Base-by-base conservation (phyloP, 2,329 filamentous ascomycete species). In the Parascedosporium putredinis region DNA sequence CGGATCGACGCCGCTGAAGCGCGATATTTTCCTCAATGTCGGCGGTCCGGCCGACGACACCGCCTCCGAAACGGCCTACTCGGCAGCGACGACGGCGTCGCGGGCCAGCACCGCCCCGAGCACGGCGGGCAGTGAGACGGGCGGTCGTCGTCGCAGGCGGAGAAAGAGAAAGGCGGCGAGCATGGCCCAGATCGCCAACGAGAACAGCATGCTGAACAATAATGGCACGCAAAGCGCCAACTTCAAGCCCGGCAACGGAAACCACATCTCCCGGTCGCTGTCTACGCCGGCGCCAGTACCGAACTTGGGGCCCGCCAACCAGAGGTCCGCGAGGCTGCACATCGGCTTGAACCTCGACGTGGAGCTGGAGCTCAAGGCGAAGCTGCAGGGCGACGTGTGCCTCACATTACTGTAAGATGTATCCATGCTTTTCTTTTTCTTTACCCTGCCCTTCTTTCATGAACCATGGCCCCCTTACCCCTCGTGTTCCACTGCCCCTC, bases 341-440 rank as follows among this genome's bases (percentile, higher is more conserved):
- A 65, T 88, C 29, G 85, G 88, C 61, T 69, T 88, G 51, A 88
- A 89, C 64, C 66, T 89, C 46, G 84, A 89, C 58, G 74, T 88
- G 45, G 84, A 89, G 66, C 81, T 89, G 54, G 81, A 88, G 65
- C 69, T 89, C 49, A 88, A 88, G 71, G 85, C 85, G 22, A 83
- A 80, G 62, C 85, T 89, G 53, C 78, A 87, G 57, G 85, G 85
- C 56, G 85, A 88, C 67, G 64, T 89, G 59, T 86, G 83, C 18
- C 64, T 88, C 52, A 80, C 78, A 48, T 70, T 88, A 58, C 77
- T 84, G 84, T 68, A 65, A 55, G 67, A 42, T 25, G 22, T 34
- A 18, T 34, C 31, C 24, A 25, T 43, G 43, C 4, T 38, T 22
- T 29, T n/a, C 31, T n/a, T 6, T 23, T 45, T 20, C 23, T 24